Conservation (phyloP, 768 basidiomycete genomes). For the Termitomyces sp. region DNA sequence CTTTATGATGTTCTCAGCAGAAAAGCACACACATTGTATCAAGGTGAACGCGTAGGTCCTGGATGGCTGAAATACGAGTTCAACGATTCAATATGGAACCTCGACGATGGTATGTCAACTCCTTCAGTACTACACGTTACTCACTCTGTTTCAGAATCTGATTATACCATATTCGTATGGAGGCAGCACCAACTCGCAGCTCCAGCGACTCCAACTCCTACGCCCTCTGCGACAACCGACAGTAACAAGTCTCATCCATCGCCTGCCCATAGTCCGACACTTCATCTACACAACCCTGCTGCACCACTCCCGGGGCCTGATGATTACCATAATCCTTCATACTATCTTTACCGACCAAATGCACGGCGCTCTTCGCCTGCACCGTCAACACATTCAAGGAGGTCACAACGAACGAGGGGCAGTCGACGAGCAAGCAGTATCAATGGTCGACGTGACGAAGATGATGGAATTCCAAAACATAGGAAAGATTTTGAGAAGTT, state of each 20-base stretch:
- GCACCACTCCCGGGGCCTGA: slow-evolving; percentile 53
- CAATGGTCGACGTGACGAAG: slow-evolving; percentile 24
- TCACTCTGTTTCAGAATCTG: slow-evolving; percentile 47
- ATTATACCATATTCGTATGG: slow-evolving; percentile 85
- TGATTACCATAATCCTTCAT: slow-evolving; percentile 65
- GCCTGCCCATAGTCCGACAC: slow-evolving; percentile 35
- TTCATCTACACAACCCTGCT: slow-evolving; percentile 60
- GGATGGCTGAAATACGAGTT: slow-evolving; percentile 89
- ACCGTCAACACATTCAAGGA: slow-evolving; percentile 33
- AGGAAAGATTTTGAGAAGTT: slow-evolving; percentile 81
- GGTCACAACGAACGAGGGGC: slow-evolving; percentile 33
- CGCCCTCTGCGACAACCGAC: slow-evolving; percentile 18
- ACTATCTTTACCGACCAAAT: slow-evolving; percentile 54
- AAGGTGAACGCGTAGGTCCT: slow-evolving; percentile 56
- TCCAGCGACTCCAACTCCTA: slow-evolving; percentile 16
- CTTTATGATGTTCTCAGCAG: slow-evolving; percentile 69
- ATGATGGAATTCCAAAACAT: slow-evolving; percentile 52
- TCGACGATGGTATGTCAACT: slow-evolving; percentile 74
- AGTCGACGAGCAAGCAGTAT: slow-evolving; percentile 23
- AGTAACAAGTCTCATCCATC: slow-evolving; percentile 20
- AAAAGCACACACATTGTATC: slow-evolving; percentile 54
- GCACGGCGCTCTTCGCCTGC: slow-evolving; percentile 26
- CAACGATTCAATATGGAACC: slow-evolving; percentile 72
- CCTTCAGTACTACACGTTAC: not conserved
- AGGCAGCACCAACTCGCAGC: slow-evolving; percentile 44